A percentile compares a stretch with the other conserved stretches of the same genome.
Conservation (phyloP, 1,284 basidiomycete species). For the Rhodotorula sp. region DNA sequence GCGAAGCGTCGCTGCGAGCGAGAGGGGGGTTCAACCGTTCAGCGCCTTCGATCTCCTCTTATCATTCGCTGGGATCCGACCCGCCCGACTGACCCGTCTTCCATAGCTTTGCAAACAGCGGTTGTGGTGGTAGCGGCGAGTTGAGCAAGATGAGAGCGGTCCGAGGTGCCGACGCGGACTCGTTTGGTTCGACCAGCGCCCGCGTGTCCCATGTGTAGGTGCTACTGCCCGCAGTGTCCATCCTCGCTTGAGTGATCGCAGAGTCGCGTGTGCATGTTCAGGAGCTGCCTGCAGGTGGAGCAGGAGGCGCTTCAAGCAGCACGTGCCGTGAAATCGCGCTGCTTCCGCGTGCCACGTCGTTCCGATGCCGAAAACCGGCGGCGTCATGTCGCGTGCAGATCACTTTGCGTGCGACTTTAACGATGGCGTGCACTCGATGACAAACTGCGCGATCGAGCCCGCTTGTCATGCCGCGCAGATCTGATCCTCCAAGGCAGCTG, state of each 20-base stretch:
- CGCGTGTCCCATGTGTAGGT: slow-evolving; percentile 26
- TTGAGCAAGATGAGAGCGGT: slow-evolving; percentile 80
- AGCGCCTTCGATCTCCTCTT: too few species aligned
- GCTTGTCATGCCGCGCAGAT: neutral
- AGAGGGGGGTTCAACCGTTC: neutral
- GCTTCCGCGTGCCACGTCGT: neutral
- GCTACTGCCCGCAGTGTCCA: neutral
- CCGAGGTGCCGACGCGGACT: neutral
- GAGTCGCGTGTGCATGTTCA: neutral
- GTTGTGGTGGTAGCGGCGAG: slow-evolving; percentile 67
- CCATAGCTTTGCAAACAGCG: slow-evolving; percentile 71
- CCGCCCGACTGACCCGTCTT: slow-evolving; percentile 52
- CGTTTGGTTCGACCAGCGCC: slow-evolving; percentile 11
- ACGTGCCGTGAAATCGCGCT: neutral
- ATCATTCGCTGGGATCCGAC: too few species aligned
- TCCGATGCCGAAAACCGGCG: neutral
- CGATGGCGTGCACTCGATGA: neutral
- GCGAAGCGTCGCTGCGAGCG: slow-evolving; percentile 43
- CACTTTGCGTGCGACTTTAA: too few species aligned
- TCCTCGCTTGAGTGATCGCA: too few species aligned
- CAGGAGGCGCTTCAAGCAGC: neutral
- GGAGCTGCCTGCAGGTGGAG: neutral
- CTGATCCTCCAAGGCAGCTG: neutral
- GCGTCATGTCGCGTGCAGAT: too few species aligned
- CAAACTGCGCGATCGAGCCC: neutral